Evolutionary conservation across 495 filamentous ascomycete genomes (phyloP).

Genomic region (Podospora bellae-mahoneyi): DNA sequence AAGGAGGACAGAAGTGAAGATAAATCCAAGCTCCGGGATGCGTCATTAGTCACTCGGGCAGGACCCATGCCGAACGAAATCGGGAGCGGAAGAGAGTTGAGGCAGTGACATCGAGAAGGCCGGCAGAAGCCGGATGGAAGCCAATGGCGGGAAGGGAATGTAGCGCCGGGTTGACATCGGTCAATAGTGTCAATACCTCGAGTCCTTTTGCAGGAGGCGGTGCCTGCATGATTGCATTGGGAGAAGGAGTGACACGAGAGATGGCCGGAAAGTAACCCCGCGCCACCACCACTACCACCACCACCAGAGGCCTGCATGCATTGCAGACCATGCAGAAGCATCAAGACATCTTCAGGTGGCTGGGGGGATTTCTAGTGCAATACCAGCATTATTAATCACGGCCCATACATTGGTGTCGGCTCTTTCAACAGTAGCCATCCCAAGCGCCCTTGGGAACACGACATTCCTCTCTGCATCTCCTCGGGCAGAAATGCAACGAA

Average conservation of each 20-base stretch:
- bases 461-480: neutral
- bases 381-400: too few relatives aligned
- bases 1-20: neutral
- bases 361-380: too few relatives aligned
- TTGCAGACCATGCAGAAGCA: too few relatives aligned
- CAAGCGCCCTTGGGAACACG: too few relatives aligned
- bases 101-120: neutral
- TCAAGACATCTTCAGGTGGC: too few relatives aligned
- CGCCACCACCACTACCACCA: too few relatives aligned
- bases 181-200: neutral
- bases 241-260: neutral
- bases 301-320: too few relatives aligned
- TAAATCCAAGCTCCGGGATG: neutral
- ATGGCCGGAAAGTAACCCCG: too few relatives aligned
- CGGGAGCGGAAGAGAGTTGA: neutral
- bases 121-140: neutral
- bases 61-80: neutral
- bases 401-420: too few relatives aligned
- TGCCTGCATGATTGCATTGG: neutral
- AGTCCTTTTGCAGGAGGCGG: neutral
- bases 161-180: neutral
- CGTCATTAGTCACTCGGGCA: neutral
- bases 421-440: too few relatives aligned
- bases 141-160: neutral
- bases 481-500: neutral